Conservation (phyloP, 768 basidiomycete species). For the Rhodotorula diobovata region DNA sequence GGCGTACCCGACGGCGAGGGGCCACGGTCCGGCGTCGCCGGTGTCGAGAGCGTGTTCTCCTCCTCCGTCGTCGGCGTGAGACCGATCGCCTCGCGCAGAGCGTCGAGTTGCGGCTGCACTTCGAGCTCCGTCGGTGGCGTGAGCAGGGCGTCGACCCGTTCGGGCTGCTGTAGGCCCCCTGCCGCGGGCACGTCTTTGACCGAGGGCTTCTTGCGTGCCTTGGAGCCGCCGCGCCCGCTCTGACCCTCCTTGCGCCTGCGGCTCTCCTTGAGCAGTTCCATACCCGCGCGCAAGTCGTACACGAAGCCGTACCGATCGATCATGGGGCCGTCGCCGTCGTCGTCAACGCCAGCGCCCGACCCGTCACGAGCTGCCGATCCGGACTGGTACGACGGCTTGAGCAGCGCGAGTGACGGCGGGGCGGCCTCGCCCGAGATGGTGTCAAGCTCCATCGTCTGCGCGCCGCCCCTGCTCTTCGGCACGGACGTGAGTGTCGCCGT, state of each 20-base stretch:
- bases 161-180: too few relatives aligned
- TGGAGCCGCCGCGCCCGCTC: slow-evolving; percentile 55
- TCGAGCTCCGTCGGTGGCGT: slow-evolving; percentile 26
- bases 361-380: slow-evolving; percentile 67
- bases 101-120: slow-evolving; percentile 81
- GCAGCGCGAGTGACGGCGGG: slow-evolving; percentile 36
- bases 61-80: slow-evolving; percentile 31
- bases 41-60: not conserved
- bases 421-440: slow-evolving; percentile 26
- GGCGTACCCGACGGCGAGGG: not conserved
- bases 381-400: slow-evolving; percentile 42
- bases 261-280: slow-evolving; percentile 59
- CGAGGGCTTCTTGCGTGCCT: not conserved
- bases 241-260: slow-evolving; percentile 23
- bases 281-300: slow-evolving; percentile 79
- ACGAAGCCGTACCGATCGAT: slow-evolving; percentile 86
- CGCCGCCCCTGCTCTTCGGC: not conserved
- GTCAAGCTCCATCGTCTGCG: slow-evolving; percentile 28
- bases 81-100: slow-evolving; percentile 48
- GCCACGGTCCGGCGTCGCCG: not conserved
- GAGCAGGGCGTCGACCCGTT: slow-evolving; percentile 45
- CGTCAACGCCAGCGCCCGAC: slow-evolving; percentile 55
- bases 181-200: not conserved
- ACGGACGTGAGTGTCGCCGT: not conserved
- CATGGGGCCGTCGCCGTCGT: slow-evolving; percentile 35